These are phyloP conservation scores for Chalciporus chontae DNA, from an alignment of 768 basidiomycete genomes.

Conservation along the genomic window DNA sequence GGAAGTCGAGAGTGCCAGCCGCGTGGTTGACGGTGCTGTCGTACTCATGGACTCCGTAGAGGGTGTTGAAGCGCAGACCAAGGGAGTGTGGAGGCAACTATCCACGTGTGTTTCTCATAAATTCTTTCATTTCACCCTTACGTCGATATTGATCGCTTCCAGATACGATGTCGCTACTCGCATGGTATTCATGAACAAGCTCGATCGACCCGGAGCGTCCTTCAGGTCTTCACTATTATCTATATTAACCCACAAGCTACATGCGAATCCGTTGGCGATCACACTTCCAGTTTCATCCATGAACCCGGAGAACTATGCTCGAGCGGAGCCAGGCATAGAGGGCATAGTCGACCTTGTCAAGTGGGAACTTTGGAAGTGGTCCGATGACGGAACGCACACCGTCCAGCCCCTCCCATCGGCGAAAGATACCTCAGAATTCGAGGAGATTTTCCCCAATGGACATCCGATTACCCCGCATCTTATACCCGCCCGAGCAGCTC, in stretches of 20 bases:
- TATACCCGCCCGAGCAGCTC: conserved; percentile 58
- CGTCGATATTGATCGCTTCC: conserved; percentile 2
- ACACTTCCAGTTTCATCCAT: conserved; percentile 80
- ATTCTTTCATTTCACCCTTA: neutral
- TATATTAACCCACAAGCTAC: conserved; percentile 68
- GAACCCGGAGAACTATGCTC: conserved; percentile 55
- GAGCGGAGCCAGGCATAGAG: conserved; percentile 80
- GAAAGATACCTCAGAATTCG: conserved; percentile 39
- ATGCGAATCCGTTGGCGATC: conserved; percentile 67
- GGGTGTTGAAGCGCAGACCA: conserved; percentile 88
- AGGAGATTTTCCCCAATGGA: conserved; percentile 44
- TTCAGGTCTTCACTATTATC: conserved; percentile 70
- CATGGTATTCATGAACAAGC: conserved; percentile 82
- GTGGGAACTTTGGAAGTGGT: conserved; percentile 83
- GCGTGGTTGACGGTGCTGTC: conserved; percentile 86
- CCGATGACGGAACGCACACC: conserved; percentile 43
- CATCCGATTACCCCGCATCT: conserved; percentile 74
- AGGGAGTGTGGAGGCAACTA: conserved; percentile 84
- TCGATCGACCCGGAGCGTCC: conserved; percentile 84
- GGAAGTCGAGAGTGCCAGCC: conserved; percentile 92
- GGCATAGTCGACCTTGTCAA: conserved; percentile 80
- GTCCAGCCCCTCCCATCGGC: conserved; percentile 49
- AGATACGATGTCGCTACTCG: conserved; percentile 81
- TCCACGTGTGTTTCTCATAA: conserved; percentile 58
- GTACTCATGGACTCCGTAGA: conserved; percentile 88